These are phyloP conservation scores for Pisolithus thermaeus DNA, from an alignment of 1,284 basidiomycete species.

Conservation along the genomic window DNA sequence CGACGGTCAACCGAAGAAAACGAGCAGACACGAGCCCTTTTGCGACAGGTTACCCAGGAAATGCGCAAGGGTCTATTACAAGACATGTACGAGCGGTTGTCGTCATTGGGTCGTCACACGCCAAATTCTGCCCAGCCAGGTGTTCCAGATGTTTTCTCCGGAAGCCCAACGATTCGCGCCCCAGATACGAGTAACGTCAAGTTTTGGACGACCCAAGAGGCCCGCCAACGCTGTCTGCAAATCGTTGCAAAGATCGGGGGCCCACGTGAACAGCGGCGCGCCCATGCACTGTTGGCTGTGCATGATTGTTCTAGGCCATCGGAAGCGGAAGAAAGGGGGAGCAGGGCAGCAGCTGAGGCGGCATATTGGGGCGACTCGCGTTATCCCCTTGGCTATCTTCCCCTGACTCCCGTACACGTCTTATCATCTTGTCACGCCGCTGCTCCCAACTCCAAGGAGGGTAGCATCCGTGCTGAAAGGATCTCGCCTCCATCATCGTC, in stretches of 20 bases:
- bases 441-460: neutral
- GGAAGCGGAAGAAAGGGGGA: neutral
- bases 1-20: constrained; percentile 8
- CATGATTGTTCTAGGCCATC: neutral
- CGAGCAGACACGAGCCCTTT: constrained; percentile 45
- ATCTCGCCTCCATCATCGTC: neutral
- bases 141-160: neutral
- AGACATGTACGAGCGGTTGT: constrained; percentile 50
- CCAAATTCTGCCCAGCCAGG: neutral
- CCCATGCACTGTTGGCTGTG: neutral
- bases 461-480: neutral
- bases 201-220: constrained; percentile 78
- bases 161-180: neutral
- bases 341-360: neutral
- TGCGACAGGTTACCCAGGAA: constrained; percentile 65
- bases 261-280: neutral
- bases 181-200: constrained; percentile 30
- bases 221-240: constrained; percentile 57
- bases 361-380: constrained; percentile 63
- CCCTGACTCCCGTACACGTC: constrained; percentile 51
- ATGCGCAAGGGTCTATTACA: constrained; percentile 61
- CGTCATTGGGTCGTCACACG: constrained; percentile 7
- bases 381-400: constrained; percentile 43
- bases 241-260: constrained; percentile 75
- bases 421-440: constrained; percentile 26